Evolutionary conservation across 23 red algal genomes (phyloP), one percentile per base, ranked within the genome.

Genomic region (Rhodosorus marinus): DNA sequence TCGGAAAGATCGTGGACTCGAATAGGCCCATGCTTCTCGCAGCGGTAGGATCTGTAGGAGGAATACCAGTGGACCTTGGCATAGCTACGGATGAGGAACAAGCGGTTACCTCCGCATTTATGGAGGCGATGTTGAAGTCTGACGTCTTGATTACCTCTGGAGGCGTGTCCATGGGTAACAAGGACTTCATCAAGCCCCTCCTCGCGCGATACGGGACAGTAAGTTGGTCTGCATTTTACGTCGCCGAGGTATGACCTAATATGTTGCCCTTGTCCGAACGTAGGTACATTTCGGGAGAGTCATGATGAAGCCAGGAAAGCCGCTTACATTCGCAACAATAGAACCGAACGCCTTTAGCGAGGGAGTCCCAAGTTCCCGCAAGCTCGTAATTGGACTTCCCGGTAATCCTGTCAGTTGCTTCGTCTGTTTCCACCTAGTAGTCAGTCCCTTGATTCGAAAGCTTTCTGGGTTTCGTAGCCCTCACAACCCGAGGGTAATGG

Each of bases 281-380:
- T n/a, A n/a, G n/a, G 62, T 93, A 0, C 76, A 77, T 70, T 93
- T 83, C 52, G 86, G 86, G 17, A 68, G 86, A 20, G 57, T 93
- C 31, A 23, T 51, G 20, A 93, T 93, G 76, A 93, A 93, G 28
- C 86, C 86, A 7, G 86, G 86, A 19, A 93, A 93, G 54, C 86
- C 86, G 26, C 66, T 93, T 14, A 83, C 86, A 11, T 93, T 81
- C 61, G 74, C 74, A 11, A 93, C 75, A 0, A 19, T 63, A 31
- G n/a, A 19, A 20, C 31, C 5, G 20, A 11, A 7, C 2, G 34
- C 6, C 31, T n/a, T 17, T 40, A 31, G 27, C 8, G 29, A 43
- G 26, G 14, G 29, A 22, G 49, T 32, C 20, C 51, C n/a, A 14
- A 9, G 20, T n/a, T 32, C 29, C 2, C 14, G 29, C 27, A 15